Conservation (phyloP, 2,329 filamentous ascomycete genomes). For the Teratosphaeria nubilosa region DNA sequence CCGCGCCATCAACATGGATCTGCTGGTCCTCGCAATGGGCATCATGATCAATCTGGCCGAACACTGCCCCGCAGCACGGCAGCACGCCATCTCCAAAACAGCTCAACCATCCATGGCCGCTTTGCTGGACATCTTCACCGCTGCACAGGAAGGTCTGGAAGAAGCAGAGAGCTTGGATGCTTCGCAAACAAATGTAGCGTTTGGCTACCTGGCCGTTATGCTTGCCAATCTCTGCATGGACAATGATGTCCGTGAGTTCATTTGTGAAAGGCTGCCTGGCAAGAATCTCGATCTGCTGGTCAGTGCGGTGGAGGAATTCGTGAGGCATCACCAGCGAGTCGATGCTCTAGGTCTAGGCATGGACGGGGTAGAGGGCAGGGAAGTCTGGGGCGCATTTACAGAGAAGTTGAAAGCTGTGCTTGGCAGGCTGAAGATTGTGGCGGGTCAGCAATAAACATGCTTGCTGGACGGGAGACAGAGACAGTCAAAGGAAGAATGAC, state of each 20-base stretch:
- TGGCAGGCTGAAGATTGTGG: slow-evolving; percentile 19
- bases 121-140: slow-evolving; percentile 19
- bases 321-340: slow-evolving; percentile 49
- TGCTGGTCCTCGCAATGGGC: slow-evolving; percentile 67
- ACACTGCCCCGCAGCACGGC: slow-evolving; percentile 52
- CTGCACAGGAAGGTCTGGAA: slow-evolving; percentile 17
- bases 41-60: slow-evolving; percentile 83
- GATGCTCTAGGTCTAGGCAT: slow-evolving; percentile 36
- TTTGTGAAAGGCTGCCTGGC: slow-evolving; percentile 31
- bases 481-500: not conserved
- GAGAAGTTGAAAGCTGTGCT: slow-evolving; percentile 45
- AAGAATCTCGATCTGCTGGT: slow-evolving; percentile 42
- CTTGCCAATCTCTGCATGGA: slow-evolving; percentile 70
- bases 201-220: slow-evolving; percentile 77
- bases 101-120: slow-evolving; percentile 10
- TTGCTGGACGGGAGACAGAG: no score
- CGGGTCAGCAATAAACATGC: not conserved
- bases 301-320: slow-evolving; percentile 52
- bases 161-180: slow-evolving; percentile 61
- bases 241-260: slow-evolving; percentile 27
- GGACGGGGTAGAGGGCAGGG: slow-evolving; percentile 38
- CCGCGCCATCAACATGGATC: slow-evolving; percentile 50
- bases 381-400: slow-evolving; percentile 42
- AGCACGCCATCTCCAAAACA: slow-evolving; percentile 4
- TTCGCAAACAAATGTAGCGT: slow-evolving; percentile 67